These are phyloP conservation scores for Paramyrothecium sp. DNA, from an alignment of 2,329 filamentous ascomycete species.

Conservation along the genomic window DNA sequence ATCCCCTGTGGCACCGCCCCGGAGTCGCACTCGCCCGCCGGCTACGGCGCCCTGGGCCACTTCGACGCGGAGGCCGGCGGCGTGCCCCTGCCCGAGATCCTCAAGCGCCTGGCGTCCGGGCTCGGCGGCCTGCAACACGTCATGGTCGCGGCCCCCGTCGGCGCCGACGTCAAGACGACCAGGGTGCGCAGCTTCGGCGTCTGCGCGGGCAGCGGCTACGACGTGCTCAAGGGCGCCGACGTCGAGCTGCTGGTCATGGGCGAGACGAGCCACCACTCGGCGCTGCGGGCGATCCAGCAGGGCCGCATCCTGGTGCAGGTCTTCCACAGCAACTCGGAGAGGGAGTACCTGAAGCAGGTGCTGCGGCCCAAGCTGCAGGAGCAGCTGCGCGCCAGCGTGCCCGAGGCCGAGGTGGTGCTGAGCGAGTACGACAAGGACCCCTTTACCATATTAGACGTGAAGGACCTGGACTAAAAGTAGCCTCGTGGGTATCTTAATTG, in stretches of 20 bases:
- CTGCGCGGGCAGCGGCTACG: slow-evolving; percentile 84
- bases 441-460: slow-evolving; percentile 69
- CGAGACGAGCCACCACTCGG: slow-evolving; percentile 91
- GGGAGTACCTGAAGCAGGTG: slow-evolving; percentile 73
- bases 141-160: slow-evolving; percentile 53
- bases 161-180: slow-evolving; percentile 28
- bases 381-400: slow-evolving; percentile 49
- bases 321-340: slow-evolving; percentile 92
- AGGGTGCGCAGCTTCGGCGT: slow-evolving; percentile 72
- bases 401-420: slow-evolving; percentile 63
- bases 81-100: slow-evolving; percentile 40
- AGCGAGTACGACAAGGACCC: slow-evolving; percentile 85
- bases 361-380: slow-evolving; percentile 65
- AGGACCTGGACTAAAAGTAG: slow-evolving; percentile 27
- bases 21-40: slow-evolving; percentile 42
- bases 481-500: slow-evolving; percentile 16
- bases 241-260: slow-evolving; percentile 88
- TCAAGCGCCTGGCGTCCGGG: slow-evolving; percentile 58
- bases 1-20: slow-evolving; percentile 43
- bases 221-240: slow-evolving; percentile 66
- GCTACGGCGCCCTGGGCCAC: slow-evolving; percentile 51
- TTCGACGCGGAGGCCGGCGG: slow-evolving; percentile 27
- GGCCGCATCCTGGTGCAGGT: slow-evolving; percentile 80
- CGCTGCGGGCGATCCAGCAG: slow-evolving; percentile 79
- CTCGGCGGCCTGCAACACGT: slow-evolving; percentile 63